These are phyloP conservation scores for Tardiomyces blankii DNA, from an alignment of 1,139 yeast genomes.

Conservation along the genomic window DNA sequence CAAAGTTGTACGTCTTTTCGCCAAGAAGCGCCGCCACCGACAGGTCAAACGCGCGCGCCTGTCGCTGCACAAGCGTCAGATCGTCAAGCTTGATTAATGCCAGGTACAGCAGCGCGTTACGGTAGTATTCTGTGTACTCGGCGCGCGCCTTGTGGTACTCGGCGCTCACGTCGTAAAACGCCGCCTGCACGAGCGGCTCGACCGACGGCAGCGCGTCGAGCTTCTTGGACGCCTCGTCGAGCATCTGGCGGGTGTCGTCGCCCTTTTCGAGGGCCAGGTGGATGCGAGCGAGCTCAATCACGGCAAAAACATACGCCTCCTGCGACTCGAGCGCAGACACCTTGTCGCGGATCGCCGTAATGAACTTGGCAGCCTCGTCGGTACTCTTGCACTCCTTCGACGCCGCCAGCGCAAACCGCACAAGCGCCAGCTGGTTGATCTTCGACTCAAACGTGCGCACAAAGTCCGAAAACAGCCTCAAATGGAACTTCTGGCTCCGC, in stretches of 20 bases:
- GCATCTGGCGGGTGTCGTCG: slow-evolving; percentile 54
- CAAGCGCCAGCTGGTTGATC: slow-evolving; percentile 69
- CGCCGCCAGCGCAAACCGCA: slow-evolving; percentile 59
- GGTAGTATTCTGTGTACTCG: slow-evolving; percentile 73
- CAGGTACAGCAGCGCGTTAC: slow-evolving; percentile 49
- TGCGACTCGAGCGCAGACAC: slow-evolving; percentile 34
- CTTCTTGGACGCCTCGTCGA: slow-evolving; percentile 49
- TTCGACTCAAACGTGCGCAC: slow-evolving; percentile 55
- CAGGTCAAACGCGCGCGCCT: slow-evolving; percentile 65
- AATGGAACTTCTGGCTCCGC: slow-evolving; percentile 42
- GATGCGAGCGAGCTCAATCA: slow-evolving; percentile 69
- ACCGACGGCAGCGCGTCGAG: slow-evolving; percentile 52
- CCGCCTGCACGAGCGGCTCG: slow-evolving; percentile 66
- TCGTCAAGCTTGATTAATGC: slow-evolving; percentile 49
- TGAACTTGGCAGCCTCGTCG: slow-evolving; percentile 44
- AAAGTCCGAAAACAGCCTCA: slow-evolving; percentile 63
- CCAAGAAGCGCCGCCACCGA: slow-evolving; percentile 85
- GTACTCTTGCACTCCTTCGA: slow-evolving; percentile 36
- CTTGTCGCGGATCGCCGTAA: slow-evolving; percentile 39
- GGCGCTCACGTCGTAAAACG: slow-evolving; percentile 72
- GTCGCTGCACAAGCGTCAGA: slow-evolving; percentile 42
- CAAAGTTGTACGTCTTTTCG: slow-evolving; percentile 87
- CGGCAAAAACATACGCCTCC: slow-evolving; percentile 52
- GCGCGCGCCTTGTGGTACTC: slow-evolving; percentile 63
- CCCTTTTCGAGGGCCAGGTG: slow-evolving; percentile 47